Evolutionary conservation across 495 filamentous ascomycete genomes (phyloP).

Genomic region (Daldinia childiae): DNA sequence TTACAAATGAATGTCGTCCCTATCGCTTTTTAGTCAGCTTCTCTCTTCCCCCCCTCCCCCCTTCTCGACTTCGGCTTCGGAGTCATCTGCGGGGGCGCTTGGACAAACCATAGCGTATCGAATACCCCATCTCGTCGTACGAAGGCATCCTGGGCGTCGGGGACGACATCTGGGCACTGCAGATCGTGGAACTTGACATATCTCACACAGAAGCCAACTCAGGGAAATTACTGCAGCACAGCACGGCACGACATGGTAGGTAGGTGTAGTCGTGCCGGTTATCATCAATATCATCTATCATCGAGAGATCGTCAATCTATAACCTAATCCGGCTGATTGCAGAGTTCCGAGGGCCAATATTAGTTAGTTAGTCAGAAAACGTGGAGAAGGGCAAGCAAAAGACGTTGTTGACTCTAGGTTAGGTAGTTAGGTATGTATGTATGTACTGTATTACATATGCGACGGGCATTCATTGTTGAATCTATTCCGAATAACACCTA

Average conservation of each 20-base stretch:
- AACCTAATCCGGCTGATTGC: slow-evolving; percentile 19
- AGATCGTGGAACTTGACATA: slow-evolving; percentile 27
- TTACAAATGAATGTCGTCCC: background rate
- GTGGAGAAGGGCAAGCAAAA: background rate
- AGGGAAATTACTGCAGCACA: background rate
- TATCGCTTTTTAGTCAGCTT: slow-evolving; percentile 15
- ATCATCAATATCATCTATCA: slow-evolving; percentile 14
- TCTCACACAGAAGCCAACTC: slow-evolving; percentile 8
- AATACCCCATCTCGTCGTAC: slow-evolving; percentile 20
- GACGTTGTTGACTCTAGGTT: no score
- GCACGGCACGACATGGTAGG: background rate
- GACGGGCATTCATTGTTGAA: background rate
- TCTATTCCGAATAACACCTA: background rate
- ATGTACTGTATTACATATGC: background rate
- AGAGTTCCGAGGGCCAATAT: background rate
- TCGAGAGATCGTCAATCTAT: slow-evolving; percentile 21
- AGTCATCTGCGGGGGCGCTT: slow-evolving; percentile 26
- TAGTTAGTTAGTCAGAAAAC: background rate
- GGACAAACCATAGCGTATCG: slow-evolving; percentile 25
- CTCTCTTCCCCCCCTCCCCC: background rate
- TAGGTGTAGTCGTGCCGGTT: background rate
- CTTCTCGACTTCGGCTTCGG: background rate
- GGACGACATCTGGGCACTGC: slow-evolving; percentile 9
- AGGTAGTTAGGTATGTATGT: no score
- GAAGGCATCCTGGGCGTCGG: background rate